Percentiles rank a stretch among this genome's conserved stretches.
Evolutionary conservation across 352 stramenopile genomes (phyloP).

Genomic region (Globisporangium mamillatum): DNA sequence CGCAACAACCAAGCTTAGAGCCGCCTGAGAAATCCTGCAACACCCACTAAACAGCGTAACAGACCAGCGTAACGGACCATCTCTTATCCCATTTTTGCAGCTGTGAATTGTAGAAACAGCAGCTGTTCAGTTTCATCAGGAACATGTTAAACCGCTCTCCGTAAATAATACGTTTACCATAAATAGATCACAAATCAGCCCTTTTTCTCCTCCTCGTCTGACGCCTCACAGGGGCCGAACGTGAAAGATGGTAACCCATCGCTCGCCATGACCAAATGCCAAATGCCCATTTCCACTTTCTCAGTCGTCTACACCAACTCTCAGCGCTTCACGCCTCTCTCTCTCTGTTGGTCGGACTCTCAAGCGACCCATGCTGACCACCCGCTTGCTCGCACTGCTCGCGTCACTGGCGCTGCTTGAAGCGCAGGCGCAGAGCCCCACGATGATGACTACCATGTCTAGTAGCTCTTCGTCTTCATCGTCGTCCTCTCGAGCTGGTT

Average conservation of each 20-base stretch:
- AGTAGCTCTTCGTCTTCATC: background rate
- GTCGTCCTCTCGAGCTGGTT: background rate
- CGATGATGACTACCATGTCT: background rate
- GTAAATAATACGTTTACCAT: background rate
- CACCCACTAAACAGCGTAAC: background rate
- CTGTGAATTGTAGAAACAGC: background rate
- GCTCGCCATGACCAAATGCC: background rate
- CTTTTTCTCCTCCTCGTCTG: conserved; percentile 3
- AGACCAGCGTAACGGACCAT: background rate
- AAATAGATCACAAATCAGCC: background rate
- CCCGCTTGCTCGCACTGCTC: background rate
- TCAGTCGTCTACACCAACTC: background rate
- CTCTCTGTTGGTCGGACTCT: background rate
- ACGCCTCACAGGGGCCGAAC: background rate
- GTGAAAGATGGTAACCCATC: background rate
- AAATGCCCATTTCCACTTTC: background rate
- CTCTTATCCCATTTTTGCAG: background rate
- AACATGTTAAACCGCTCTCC: background rate
- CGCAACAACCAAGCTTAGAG: background rate
- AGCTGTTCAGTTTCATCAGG: background rate
- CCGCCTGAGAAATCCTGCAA: background rate
- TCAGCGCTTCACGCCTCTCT: background rate
- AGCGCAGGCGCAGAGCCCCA: background rate
- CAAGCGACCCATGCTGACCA: background rate
- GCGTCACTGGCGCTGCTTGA: background rate